Evolutionary conservation across 2,329 filamentous ascomycete species (phyloP).

Genomic region (Arthrobotrys pseudoclavata): DNA sequence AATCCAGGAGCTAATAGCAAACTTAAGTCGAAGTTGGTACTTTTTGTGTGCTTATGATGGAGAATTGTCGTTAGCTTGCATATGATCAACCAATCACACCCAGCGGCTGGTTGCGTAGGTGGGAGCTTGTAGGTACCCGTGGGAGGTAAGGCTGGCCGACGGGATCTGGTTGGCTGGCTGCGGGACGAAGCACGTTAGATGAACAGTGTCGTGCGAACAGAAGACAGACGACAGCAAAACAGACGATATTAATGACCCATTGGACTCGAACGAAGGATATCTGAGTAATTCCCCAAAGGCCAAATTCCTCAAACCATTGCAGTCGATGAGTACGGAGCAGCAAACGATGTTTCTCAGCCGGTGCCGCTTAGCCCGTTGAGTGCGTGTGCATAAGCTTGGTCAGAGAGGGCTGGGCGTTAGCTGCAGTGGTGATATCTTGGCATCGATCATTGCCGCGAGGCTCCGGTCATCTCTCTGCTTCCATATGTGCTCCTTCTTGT

Average conservation of each 20-base stretch:
- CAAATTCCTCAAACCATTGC: conserved; percentile 5
- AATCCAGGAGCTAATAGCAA: conserved; percentile 14
- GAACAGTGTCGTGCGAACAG: conserved; percentile 26
- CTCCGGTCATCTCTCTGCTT: conserved; percentile 46
- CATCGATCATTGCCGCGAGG: conserved; percentile 55
- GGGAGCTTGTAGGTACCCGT: conserved; percentile 31
- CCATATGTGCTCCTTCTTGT: conserved; percentile 1
- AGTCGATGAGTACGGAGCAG: not conserved
- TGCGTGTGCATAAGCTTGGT: conserved; percentile 42
- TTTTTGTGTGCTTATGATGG: conserved; percentile 21
- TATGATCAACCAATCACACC: conserved; percentile 35
- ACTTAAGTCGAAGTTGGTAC: conserved; percentile 14
- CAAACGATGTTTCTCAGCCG: conserved; percentile 14
- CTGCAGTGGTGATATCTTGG: conserved; percentile 45
- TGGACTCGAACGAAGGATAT: conserved; percentile 22
- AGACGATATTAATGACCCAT: conserved; percentile 4
- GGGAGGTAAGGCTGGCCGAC: conserved; percentile 25
- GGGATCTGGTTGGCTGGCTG: conserved; percentile 37
- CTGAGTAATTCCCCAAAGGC: not conserved
- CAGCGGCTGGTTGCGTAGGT: conserved; percentile 19
- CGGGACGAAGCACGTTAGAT: conserved; percentile 27
- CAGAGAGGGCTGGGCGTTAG: conserved; percentile 20
- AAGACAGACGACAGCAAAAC: not conserved
- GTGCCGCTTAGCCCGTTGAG: conserved; percentile 36
- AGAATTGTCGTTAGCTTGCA: conserved; percentile 29